phyloP scores from a whole-genome alignment of 495 filamentous ascomycete species.

The Antarctomyces pellizariae region DNA sequence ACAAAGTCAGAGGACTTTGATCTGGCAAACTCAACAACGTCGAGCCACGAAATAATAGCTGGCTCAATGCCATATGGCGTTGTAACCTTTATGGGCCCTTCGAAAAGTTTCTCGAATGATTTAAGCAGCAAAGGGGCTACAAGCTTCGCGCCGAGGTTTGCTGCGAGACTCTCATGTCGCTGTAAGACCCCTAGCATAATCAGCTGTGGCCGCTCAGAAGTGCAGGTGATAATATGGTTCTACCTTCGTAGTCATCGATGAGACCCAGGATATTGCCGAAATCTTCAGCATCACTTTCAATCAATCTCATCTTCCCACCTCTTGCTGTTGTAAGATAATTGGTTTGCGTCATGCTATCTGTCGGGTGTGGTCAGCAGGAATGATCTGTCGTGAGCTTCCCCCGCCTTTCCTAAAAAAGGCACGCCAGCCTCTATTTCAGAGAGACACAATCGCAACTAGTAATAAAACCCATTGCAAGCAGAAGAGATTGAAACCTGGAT shows the following conservation, averaged over 20 bases:
- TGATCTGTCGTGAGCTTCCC: neutral
- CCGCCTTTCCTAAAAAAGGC: neutral
- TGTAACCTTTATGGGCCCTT: slow-evolving; percentile 45
- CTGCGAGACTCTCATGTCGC: slow-evolving; percentile 65
- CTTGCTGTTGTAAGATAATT: slow-evolving; percentile 42
- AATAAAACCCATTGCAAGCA: too few relatives aligned
- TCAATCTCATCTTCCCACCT: slow-evolving; percentile 17
- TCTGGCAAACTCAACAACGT: slow-evolving; percentile 66
- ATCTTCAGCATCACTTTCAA: slow-evolving; percentile 20
- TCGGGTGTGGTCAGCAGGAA: too few relatives aligned
- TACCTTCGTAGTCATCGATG: slow-evolving; percentile 51
- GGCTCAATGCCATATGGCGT: slow-evolving; percentile 28
- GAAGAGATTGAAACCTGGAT: too few relatives aligned
- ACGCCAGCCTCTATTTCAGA: too few relatives aligned
- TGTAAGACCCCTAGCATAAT: slow-evolving; percentile 43
- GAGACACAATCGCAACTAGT: too few relatives aligned
- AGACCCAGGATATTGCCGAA: slow-evolving; percentile 30
- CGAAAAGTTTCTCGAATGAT: slow-evolving; percentile 67
- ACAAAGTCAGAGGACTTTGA: slow-evolving; percentile 61
- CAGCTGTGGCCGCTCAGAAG: too few relatives aligned
- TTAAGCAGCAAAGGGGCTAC: slow-evolving; percentile 63
- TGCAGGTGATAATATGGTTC: too few relatives aligned
- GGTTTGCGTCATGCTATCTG: slow-evolving; percentile 33
- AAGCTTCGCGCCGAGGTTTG: slow-evolving; percentile 64
- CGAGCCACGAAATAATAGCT: slow-evolving; percentile 48